A percentile compares a stretch with the other conserved stretches of the same genome.
phyloP scores from a whole-genome alignment of 495 filamentous ascomycete species.

The Penicillium argentinense region DNA sequence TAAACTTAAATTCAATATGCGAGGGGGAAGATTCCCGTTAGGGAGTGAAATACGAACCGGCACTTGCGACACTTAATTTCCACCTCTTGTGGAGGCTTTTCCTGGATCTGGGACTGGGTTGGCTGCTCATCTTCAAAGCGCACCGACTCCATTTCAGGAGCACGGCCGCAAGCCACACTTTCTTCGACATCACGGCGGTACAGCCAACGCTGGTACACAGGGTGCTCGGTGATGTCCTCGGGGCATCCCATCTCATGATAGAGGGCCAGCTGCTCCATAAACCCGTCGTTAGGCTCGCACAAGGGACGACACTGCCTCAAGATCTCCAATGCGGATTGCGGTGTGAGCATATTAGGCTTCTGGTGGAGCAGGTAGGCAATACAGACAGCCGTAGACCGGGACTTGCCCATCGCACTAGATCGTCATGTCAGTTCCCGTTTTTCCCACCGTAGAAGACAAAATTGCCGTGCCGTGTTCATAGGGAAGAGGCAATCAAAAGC shows the following conservation, averaged over 20 bases:
- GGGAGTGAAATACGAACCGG: conserved; percentile 51
- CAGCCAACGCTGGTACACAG: conserved; percentile 84
- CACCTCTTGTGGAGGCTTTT: conserved; percentile 26
- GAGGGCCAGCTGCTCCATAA: conserved; percentile 83
- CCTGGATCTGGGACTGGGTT: conserved; percentile 12
- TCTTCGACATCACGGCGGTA: conserved; percentile 76
- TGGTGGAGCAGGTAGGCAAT: conserved; percentile 82
- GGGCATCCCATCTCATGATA: conserved; percentile 84
- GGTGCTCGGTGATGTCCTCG: conserved; percentile 62
- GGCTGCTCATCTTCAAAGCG: conserved; percentile 79
- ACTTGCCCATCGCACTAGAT: conserved; percentile 91
- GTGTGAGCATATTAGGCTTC: conserved; percentile 50
- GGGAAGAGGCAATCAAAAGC: background rate
- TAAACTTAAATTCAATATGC: background rate
- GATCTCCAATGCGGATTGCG: conserved; percentile 57
- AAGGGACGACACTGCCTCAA: conserved; percentile 66
- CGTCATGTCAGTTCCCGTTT: conserved; percentile 22
- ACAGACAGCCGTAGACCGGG: conserved; percentile 80
- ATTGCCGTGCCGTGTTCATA: background rate
- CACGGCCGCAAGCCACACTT: conserved; percentile 67
- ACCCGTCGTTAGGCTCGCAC: conserved; percentile 84
- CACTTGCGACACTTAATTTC: conserved; percentile 67
- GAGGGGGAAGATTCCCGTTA: too few species aligned
- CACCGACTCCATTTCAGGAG: conserved; percentile 69
- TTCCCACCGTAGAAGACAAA: conserved; percentile 1